phyloP scores from a whole-genome alignment of 371 early-diverging fungal genomes.

The Mucor velutinosus region DNA sequence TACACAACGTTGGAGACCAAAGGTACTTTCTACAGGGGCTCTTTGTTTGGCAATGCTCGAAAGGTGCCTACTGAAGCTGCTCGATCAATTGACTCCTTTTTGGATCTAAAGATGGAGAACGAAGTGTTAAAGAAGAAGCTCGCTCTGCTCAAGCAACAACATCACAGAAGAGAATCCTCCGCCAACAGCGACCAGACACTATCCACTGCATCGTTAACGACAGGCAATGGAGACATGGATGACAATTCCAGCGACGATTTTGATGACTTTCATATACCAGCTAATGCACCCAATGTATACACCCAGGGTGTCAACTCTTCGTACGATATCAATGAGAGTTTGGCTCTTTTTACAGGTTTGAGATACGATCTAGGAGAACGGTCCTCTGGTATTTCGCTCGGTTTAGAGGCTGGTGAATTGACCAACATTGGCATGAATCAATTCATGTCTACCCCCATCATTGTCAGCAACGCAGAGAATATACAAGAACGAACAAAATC shows the following conservation, averaged over 20 bases:
- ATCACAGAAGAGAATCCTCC: background rate
- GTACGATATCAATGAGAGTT: constrained; percentile 25
- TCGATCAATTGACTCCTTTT: constrained; percentile 37
- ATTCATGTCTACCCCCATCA: constrained; percentile 2
- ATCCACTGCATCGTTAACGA: background rate
- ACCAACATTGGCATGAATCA: constrained; percentile 7
- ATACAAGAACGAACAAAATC: constrained; percentile 5
- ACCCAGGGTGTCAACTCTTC: constrained; percentile 31
- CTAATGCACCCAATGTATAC: constrained; percentile 28
- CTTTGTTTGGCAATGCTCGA: constrained; percentile 44
- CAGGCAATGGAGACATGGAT: background rate
- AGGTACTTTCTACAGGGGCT: constrained; percentile 35
- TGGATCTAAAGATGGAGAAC: constrained; percentile 51
- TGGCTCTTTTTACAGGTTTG: constrained; percentile 41
- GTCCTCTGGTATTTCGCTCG: constrained; percentile 38
- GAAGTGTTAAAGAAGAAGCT: constrained; percentile 36
- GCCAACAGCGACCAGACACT: background rate
- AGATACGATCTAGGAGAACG: constrained; percentile 39
- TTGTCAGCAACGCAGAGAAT: constrained; percentile 18
- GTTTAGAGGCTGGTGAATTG: constrained; percentile 30
- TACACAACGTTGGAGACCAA: constrained; percentile 41
- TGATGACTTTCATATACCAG: constrained; percentile 1
- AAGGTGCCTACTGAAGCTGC: constrained; percentile 38
- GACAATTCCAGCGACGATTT: constrained; percentile 8
- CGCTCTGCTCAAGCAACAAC: background rate